A percentile compares a stretch with the other conserved stretches of the same genome.
Evolutionary conservation across 148 eudicot genomes (phyloP).

Genomic region (Camellia japonica): DNA sequence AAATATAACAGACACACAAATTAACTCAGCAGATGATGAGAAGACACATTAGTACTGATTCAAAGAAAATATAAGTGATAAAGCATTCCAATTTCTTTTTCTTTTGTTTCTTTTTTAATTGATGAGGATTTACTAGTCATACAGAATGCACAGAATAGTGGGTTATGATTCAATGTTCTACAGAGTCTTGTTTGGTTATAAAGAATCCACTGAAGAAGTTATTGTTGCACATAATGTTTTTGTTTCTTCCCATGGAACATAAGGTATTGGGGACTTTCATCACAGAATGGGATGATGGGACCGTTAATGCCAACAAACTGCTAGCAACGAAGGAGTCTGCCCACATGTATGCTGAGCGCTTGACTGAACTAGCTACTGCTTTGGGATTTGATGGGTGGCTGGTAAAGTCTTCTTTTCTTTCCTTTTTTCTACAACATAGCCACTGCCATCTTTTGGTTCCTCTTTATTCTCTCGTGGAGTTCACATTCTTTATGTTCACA

Average conservation of each 20-base stretch:
- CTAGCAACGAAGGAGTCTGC: conserved; percentile 64
- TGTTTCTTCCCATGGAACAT: neutral
- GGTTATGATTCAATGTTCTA: neutral
- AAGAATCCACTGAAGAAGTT: neutral
- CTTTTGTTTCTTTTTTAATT: neutral
- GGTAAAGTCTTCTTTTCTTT: conserved; percentile 41
- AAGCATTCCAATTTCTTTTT: neutral
- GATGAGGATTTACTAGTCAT: neutral
- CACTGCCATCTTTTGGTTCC: neutral
- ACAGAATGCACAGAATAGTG: neutral
- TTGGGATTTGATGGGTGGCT: conserved; percentile 99
- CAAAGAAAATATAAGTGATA: too few relatives aligned
- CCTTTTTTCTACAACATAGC: conserved; percentile 13
- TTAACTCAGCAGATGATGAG: neutral
- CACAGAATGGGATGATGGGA: conserved; percentile 91
- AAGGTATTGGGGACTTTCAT: conserved; percentile 96
- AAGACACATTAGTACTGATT: neutral
- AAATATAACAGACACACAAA: too few relatives aligned
- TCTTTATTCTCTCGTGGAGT: neutral
- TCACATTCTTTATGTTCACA: neutral
- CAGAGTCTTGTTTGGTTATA: neutral
- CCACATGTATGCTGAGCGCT: conserved; percentile 75
- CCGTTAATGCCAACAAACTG: conserved; percentile 39
- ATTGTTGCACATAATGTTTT: conserved; percentile 9
- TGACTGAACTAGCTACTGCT: conserved; percentile 77